Evolutionary conservation across 345 rosid species (phyloP), one percentile per base, ranked within the genome.

Genomic region (Anastatica hierochuntica): DNA sequence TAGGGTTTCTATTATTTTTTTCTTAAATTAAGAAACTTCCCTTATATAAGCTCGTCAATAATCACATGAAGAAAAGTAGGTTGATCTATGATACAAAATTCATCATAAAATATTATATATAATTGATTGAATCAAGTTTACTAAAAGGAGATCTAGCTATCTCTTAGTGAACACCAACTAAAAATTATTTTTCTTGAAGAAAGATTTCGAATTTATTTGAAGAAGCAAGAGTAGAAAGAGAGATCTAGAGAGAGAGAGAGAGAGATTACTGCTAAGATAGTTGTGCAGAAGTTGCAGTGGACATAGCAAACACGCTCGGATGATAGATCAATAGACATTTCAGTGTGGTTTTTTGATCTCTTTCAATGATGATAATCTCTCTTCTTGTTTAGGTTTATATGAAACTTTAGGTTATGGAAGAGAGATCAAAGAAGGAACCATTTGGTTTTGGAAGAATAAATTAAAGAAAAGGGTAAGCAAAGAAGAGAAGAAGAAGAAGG

Each of bases 201-300:
- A 27, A 27, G 8, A 4, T 27, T 27, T 7, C 31, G 6, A 3
- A 1, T 27, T 27, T 12, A 53, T 14, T n/a, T 11, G 21, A 4
- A 34, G 51, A 43, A 34, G 1, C 6, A 27, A 27, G 31, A n/a
- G n/a, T n/a, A 27, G 12, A 9, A 11, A 10, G 12, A 16, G 5
- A 36, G 8, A 31, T 17, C 49, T 27, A 11, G 6, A 58, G 13
- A 45, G 40, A 31, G 58, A 35, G 62, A 71, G 58, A 44, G 68
- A 71, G 48, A 45, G 3, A 53, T 60, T 88, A 92, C 98, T 90
- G 87, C 98, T 71, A 92, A 71, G 62, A 85, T 75, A 66, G 95
- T 88, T 87, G 81, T 83, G 95, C 98, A 92, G 87, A 85, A 77
- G 88, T 70, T 85, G 97, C 98, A 92, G 82, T 85, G 88, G 53